Conservation (phyloP, 805 yeast species). For the Debaryomyces hansenii region DNA sequence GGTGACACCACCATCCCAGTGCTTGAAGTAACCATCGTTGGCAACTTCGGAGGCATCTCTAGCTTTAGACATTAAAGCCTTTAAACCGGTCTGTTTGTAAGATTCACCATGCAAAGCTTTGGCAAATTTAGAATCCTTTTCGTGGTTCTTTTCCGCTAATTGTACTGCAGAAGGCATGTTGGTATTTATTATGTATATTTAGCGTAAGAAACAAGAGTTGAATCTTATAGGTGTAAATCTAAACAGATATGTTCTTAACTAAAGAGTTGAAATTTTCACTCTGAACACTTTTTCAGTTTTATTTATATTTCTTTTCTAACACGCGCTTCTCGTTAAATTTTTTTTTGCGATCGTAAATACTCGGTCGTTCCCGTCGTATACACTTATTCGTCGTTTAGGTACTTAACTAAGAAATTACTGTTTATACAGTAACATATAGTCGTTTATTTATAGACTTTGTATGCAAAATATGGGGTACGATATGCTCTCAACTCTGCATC, state of each 20-base stretch:
- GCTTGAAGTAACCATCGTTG: conserved; percentile 86
- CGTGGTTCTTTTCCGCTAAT: conserved; percentile 52
- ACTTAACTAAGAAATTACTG: not conserved
- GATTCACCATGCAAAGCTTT: conserved; percentile 83
- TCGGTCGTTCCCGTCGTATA: conserved; percentile 14
- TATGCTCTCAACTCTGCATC: not conserved
- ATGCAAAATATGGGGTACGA: not conserved
- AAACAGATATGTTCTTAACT: not conserved
- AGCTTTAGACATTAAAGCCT: conserved; percentile 77
- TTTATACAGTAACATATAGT: not conserved
- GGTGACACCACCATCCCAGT: conserved; percentile 92
- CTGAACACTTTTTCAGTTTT: not conserved
- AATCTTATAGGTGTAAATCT: not conserved
- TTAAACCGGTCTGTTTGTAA: conserved; percentile 65
- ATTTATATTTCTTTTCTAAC: not conserved
- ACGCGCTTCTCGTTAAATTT: not conserved
- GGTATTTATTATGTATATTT: not conserved
- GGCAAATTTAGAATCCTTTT: conserved; percentile 71
- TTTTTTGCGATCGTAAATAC: too few species aligned
- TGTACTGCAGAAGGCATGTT: conserved; percentile 17
- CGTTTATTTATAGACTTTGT: not conserved
- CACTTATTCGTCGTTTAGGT: not conserved
- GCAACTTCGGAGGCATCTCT: conserved; percentile 77
- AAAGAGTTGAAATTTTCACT: not conserved
- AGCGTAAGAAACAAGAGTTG: not conserved